Percentiles rank a stretch among this genome's conserved stretches.
Evolutionary conservation across 306 rosid genomes (phyloP).

Genomic region (Lathyrus tuberosus): DNA sequence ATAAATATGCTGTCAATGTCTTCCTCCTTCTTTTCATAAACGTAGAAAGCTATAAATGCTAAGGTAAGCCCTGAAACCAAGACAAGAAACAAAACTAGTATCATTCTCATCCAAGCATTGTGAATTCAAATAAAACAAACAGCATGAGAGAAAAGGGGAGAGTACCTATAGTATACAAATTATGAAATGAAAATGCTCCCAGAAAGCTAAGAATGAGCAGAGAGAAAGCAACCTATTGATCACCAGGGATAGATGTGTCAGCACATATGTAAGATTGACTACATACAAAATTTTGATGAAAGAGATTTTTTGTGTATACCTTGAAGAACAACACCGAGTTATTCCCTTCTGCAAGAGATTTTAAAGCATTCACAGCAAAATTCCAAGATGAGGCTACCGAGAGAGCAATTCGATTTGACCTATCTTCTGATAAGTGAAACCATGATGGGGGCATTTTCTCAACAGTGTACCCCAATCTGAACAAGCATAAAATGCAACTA

Average conservation of each 20-base stretch:
- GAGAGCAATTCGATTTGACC: slow-evolving; percentile 55
- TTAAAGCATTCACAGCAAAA: slow-evolving; percentile 57
- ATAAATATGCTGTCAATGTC: slow-evolving; percentile 65
- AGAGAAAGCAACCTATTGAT: slow-evolving; percentile 64
- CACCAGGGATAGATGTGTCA: slow-evolving; percentile 45
- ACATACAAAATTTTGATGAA: slow-evolving; percentile 4
- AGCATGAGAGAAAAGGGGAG: slow-evolving; percentile 36
- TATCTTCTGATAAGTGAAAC: slow-evolving; percentile 80
- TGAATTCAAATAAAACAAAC: slow-evolving; percentile 5
- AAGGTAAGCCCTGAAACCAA: slow-evolving; percentile 62
- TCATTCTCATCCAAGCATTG: slow-evolving; percentile 12
- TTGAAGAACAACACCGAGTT: slow-evolving; percentile 66
- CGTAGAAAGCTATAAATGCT: slow-evolving; percentile 66
- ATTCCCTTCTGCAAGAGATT: slow-evolving; percentile 72
- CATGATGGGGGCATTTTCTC: slow-evolving; percentile 73
- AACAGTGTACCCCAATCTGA: slow-evolving; percentile 76
- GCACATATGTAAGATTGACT: slow-evolving; percentile 15
- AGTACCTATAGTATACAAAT: slow-evolving; percentile 67
- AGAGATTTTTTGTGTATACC: slow-evolving; percentile 45
- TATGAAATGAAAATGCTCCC: slow-evolving; percentile 71
- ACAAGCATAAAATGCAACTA: slow-evolving; percentile 41
- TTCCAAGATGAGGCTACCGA: slow-evolving; percentile 76
- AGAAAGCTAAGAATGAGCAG: slow-evolving; percentile 73
- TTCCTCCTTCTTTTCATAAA: slow-evolving; percentile 81
- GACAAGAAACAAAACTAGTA: slow-evolving; percentile 23